A percentile compares a stretch with the other conserved stretches of the same genome.
phyloP scores from a whole-genome alignment of 192 early-diverging fungal species.

The Backusella luteola region DNA sequence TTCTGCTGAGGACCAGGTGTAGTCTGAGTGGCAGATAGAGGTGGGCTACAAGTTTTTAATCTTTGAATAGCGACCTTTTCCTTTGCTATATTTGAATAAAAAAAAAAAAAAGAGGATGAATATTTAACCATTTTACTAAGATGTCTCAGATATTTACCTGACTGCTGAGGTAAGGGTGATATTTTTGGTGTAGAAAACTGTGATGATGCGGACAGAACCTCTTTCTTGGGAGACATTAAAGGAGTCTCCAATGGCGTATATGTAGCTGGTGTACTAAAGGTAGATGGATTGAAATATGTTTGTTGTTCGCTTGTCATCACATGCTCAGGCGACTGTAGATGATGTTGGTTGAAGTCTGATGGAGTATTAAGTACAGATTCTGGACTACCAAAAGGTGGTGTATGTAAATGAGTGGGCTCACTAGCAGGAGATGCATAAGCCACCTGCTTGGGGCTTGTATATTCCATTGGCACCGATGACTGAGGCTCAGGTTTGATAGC shows the following conservation, averaged over 20 bases:
- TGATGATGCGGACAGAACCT: neutral
- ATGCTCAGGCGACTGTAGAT: neutral
- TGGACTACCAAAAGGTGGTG: conserved; percentile 10
- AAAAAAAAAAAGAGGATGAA: neutral
- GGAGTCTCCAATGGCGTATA: conserved; percentile 2
- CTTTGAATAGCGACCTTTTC: conserved; percentile 7
- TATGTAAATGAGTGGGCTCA: neutral
- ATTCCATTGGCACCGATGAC: neutral
- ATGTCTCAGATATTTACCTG: conserved; percentile 9
- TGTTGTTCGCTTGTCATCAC: neutral
- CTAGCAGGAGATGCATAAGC: neutral
- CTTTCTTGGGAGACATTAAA: neutral
- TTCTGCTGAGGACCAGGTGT: conserved; percentile 51
- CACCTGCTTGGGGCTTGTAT: neutral
- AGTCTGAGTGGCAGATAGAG: neutral
- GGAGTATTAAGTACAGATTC: neutral
- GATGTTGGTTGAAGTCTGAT: neutral
- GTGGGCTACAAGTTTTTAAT: neutral
- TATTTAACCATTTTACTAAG: neutral
- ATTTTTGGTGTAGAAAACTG: neutral
- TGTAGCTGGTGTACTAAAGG: neutral
- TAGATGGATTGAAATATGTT: neutral
- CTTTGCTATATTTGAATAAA: neutral
- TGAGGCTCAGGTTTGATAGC: neutral
- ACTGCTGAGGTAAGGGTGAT: neutral